Conservation (phyloP, 352 stramenopile species). For the Thalassiosira exigua region DNA sequence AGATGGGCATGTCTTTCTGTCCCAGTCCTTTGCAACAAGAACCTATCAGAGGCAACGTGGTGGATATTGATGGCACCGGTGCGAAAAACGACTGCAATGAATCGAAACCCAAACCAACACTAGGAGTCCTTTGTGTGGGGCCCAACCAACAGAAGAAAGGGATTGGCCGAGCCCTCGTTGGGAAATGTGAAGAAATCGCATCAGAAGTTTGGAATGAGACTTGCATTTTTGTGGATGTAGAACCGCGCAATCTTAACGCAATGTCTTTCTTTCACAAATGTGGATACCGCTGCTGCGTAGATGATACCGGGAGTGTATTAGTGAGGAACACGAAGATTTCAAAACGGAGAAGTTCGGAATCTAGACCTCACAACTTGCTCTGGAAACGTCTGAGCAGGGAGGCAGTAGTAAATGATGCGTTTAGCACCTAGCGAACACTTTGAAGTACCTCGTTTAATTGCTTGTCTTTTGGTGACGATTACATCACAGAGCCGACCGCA, state of each 20-base stretch:
- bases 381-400: constrained; percentile 9
- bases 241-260: constrained; percentile 36
- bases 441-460: too few relatives aligned
- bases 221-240: constrained; percentile 44
- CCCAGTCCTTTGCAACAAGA: constrained; percentile 12
- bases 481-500: constrained; percentile 39
- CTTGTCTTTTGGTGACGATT: constrained; percentile 16
- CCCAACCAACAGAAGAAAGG: constrained; percentile 37
- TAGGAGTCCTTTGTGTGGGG: constrained; percentile 57
- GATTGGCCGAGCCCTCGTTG: constrained; percentile 35
- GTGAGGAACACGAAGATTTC: constrained; percentile 50
- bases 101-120: constrained; percentile 34
- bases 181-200: constrained; percentile 54
- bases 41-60: not conserved
- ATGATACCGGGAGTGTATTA: constrained; percentile 19
- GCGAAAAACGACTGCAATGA: not conserved
- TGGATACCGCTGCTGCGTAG: constrained; percentile 15
- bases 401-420: not conserved
- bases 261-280: constrained; percentile 45
- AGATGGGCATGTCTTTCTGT: constrained; percentile 54
- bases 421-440: too few relatives aligned
- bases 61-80: not conserved
- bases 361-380: constrained; percentile 44
- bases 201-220: constrained; percentile 44
- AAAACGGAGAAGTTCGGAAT: constrained; percentile 23